Conservation (phyloP, 2,329 filamentous ascomycete genomes). For the Cytospora mali region DNA sequence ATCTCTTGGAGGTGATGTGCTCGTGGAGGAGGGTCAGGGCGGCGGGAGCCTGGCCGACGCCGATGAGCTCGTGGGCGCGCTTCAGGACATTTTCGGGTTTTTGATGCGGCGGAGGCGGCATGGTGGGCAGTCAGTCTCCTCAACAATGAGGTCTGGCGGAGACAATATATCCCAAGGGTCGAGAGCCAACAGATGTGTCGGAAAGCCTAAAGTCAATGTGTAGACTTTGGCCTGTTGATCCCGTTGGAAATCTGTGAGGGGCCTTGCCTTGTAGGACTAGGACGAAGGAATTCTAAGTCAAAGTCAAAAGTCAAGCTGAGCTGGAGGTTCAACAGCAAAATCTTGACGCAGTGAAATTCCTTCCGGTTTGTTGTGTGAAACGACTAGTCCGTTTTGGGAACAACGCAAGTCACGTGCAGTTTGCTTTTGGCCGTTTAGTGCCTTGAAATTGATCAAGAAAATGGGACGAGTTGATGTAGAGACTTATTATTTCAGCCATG, state of each 20-base stretch:
- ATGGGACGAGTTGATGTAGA: too few relatives aligned
- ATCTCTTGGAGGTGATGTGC: slow-evolving; percentile 98
- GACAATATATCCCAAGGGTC: slow-evolving; percentile 7
- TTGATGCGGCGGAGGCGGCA: slow-evolving; percentile 93
- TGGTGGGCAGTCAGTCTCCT: slow-evolving; percentile 28
- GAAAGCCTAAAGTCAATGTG: slow-evolving; percentile 14
- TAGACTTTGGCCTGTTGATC: slow-evolving; percentile 23
- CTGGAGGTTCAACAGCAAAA: slow-evolving; percentile 11
- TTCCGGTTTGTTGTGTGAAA: slow-evolving; percentile 16
- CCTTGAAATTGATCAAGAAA: not conserved
- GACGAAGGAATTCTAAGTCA: not conserved
- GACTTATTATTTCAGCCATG: not conserved
- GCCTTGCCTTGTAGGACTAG: slow-evolving; percentile 12
- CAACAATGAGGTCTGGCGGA: slow-evolving; percentile 5
- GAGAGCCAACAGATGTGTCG: slow-evolving; percentile 20
- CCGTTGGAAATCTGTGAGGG: slow-evolving; percentile 13
- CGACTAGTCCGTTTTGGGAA: slow-evolving; percentile 12
- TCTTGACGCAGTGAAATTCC: slow-evolving; percentile 15
- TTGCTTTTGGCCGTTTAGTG: not conserved
- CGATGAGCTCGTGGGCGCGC: slow-evolving; percentile 97
- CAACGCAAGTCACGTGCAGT: slow-evolving; percentile 14
- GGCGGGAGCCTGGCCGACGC: slow-evolving; percentile 89
- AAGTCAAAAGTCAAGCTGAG: not conserved
- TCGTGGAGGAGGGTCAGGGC: slow-evolving; percentile 95
- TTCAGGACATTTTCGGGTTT: slow-evolving; percentile 99